Evolutionary conservation across 306 rosid genomes (phyloP).

Genomic region (Dryas drummondii): DNA sequence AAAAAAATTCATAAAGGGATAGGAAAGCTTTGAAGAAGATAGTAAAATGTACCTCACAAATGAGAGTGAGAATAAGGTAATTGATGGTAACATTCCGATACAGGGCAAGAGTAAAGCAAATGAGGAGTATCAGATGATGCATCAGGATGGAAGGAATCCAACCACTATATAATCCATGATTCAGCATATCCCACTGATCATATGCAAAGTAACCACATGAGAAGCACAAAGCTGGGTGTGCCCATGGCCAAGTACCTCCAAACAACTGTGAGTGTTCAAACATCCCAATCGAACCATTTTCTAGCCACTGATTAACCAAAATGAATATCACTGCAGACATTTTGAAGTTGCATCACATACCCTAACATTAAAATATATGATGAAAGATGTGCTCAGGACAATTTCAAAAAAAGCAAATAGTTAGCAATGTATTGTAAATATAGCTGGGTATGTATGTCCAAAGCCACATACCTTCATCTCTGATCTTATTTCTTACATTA

Average conservation of each 20-base stretch:
- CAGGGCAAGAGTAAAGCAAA: slow-evolving; percentile 89
- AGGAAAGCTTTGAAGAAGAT: slow-evolving; percentile 3
- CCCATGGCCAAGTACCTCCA: slow-evolving; percentile 85
- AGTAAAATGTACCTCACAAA: slow-evolving; percentile 68
- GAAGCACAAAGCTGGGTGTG: slow-evolving; percentile 77
- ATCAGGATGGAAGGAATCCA: slow-evolving; percentile 79
- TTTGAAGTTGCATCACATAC: not conserved
- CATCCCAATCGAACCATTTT: slow-evolving; percentile 54
- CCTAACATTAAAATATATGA: not conserved
- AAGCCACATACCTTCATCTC: not conserved
- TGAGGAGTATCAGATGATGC: slow-evolving; percentile 86
- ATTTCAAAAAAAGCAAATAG: not conserved
- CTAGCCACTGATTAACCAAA: slow-evolving; percentile 53
- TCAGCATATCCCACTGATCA: slow-evolving; percentile 97
- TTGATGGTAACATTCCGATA: slow-evolving; percentile 87
- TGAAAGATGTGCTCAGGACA: not conserved
- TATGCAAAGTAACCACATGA: slow-evolving; percentile 99
- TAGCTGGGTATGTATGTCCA: not conserved
- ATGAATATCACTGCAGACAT: slow-evolving; percentile 61
- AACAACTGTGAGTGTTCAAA: slow-evolving; percentile 81
- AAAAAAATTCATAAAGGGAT: not conserved
- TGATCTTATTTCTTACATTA: not conserved
- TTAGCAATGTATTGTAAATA: not conserved
- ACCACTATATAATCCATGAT: slow-evolving; percentile 58
- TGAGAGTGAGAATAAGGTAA: slow-evolving; percentile 93